These are phyloP conservation scores for Karstenula rhodostoma DNA, from an alignment of 2,329 filamentous ascomycete species.

Conservation along the genomic window DNA sequence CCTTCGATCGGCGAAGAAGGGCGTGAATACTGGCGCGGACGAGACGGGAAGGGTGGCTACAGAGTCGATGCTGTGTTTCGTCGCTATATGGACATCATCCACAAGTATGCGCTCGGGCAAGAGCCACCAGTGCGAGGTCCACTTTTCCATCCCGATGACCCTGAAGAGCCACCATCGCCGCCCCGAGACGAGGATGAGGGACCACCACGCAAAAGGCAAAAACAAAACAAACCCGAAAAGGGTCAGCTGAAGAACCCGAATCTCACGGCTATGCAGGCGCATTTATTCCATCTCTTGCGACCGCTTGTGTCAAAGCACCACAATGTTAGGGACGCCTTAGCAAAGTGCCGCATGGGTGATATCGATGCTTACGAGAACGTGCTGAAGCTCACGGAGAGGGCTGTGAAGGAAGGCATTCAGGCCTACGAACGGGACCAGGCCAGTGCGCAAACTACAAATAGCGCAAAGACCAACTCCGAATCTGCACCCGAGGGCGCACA, in stretches of 20 bases:
- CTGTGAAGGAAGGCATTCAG: constrained; percentile 74
- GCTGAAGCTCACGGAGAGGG: constrained; percentile 76
- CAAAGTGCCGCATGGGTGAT: constrained; percentile 72
- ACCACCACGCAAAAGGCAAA: constrained; percentile 48
- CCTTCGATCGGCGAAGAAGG: constrained; percentile 71
- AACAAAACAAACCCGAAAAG: constrained; percentile 54
- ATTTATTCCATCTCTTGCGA: constrained; percentile 90
- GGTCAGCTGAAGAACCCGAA: constrained; percentile 67
- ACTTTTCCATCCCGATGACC: constrained; percentile 73
- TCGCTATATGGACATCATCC: constrained; percentile 89
- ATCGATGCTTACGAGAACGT: constrained; percentile 80
- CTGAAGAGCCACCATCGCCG: constrained; percentile 47
- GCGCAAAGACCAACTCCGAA: not conserved
- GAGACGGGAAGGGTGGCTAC: constrained; percentile 82
- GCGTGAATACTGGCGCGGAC: constrained; percentile 84
- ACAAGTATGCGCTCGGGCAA: constrained; percentile 74
- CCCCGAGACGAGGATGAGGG: constrained; percentile 28
- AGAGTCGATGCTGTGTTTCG: constrained; percentile 87
- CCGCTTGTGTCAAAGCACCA: constrained; percentile 82
- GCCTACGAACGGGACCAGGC: constrained; percentile 65
- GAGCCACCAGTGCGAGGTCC: constrained; percentile 73
- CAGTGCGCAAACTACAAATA: constrained; percentile 34
- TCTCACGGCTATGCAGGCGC: constrained; percentile 82
- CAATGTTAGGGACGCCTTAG: constrained; percentile 85
- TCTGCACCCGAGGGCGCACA: constrained; percentile 35